Base-by-base conservation (phyloP, 2,329 filamentous ascomycete genomes). In the Colletotrichum sp. region DNA sequence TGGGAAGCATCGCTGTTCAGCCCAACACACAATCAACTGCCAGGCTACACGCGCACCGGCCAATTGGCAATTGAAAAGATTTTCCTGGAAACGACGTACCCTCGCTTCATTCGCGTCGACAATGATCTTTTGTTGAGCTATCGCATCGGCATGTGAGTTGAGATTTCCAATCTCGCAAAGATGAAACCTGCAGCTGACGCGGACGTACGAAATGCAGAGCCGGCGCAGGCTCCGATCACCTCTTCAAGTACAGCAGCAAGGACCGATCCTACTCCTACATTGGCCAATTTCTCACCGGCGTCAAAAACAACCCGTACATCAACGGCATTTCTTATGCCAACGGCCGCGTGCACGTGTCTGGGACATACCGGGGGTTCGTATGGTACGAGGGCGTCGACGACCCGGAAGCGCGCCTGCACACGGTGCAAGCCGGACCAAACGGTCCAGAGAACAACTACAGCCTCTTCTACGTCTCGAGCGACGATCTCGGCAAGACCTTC, bases 301-400 rank as follows among this genome's bases (percentile, higher is more conserved):
- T 76, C 70, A 24, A 69, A 1, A 76, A 76, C 30, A 76, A 74
- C 24, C 74, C 74, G 0, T 76, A 76, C 65, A 74, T 76, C 59
- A 76, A 76, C 65, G 74, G 74, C 71, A 76, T 76, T 14, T 76
- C 74, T 26, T 76, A 76, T 12, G 57, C 65, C 28, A 52, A 39
- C 70, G 74, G 74, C 26, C 64, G 65, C 8, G 65, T 76, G 18
- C 74, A 76, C 28, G 74, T 76, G 16, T 76, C 74, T 9, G 74
- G 74, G n/a, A 76, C 70, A 7, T 76, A 76, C 48, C 64, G 74
- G 24, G 74, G 74, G 5, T 76, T 76, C 24, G 71, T 76, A 43
- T 75, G 72, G 71, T 76, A 76, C 26, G 71, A 76, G 16, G 74
- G 74, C 36, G 71, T 74, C 36, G 71, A 76, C 12, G 74, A 76